Evolutionary conservation across 2,329 filamentous ascomycete genomes (phyloP).

Genomic region (Hymenoscyphus occultus): DNA sequence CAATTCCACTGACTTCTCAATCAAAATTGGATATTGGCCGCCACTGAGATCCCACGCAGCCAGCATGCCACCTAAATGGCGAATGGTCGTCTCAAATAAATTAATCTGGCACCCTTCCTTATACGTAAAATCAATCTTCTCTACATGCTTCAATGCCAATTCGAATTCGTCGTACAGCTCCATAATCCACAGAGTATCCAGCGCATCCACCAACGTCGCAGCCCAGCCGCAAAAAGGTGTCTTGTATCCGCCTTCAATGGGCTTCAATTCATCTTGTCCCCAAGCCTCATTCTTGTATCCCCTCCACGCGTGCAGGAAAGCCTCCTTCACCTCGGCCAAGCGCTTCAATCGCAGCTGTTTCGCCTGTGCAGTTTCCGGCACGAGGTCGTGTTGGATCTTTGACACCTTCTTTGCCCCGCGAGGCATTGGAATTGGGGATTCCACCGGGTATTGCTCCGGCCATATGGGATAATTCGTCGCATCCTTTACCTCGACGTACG

Average conservation of each 20-base stretch:
- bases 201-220: slow-evolving; percentile 78
- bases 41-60: slow-evolving; percentile 39
- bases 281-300: slow-evolving; percentile 82
- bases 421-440: slow-evolving; percentile 22
- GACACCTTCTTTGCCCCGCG: slow-evolving; percentile 24
- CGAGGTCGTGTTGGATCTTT: slow-evolving; percentile 27
- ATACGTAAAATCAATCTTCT: slow-evolving; percentile 50
- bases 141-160: slow-evolving; percentile 65
- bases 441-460: slow-evolving; percentile 26
- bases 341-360: slow-evolving; percentile 21
- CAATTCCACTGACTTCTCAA: slow-evolving; percentile 36
- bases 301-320: slow-evolving; percentile 56
- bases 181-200: slow-evolving; percentile 88
- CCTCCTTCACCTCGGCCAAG: slow-evolving; percentile 23
- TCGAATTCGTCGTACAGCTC: slow-evolving; percentile 74
- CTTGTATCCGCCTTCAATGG: slow-evolving; percentile 61
- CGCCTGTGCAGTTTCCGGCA: slow-evolving; percentile 18
- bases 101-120: slow-evolving; percentile 35
- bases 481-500: slow-evolving; percentile 22
- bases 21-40: slow-evolving; percentile 29
- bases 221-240: slow-evolving; percentile 92
- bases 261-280: slow-evolving; percentile 82
- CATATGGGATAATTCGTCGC: slow-evolving; percentile 22
- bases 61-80: slow-evolving; percentile 40
- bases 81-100: slow-evolving; percentile 42